These are phyloP conservation scores for Knoxia roxburghii DNA, from an alignment of 257 asterid genomes.

Conservation along the genomic window DNA sequence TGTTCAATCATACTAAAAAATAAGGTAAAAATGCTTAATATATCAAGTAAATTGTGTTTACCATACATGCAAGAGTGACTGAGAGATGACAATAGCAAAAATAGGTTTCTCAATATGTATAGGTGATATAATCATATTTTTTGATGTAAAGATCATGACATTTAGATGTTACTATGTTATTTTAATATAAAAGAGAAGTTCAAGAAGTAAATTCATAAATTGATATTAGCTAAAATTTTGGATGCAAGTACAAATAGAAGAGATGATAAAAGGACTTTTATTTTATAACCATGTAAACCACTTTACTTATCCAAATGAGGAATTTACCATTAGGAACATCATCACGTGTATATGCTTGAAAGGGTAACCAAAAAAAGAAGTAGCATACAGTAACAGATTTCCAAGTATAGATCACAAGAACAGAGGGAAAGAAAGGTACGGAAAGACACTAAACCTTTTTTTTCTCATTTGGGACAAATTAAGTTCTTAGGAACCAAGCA, in stretches of 20 bases:
- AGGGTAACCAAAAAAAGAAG: constrained; percentile 2
- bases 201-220: background rate
- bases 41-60: background rate
- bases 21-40: constrained; percentile 1
- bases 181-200: background rate
- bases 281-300: background rate
- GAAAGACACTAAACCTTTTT: background rate
- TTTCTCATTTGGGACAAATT: background rate
- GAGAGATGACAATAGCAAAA: background rate
- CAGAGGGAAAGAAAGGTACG: background rate
- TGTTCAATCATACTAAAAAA: background rate
- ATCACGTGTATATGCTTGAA: constrained; percentile 5
- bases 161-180: background rate
- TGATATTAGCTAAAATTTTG: background rate
- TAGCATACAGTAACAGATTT: background rate
- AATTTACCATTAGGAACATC: constrained; percentile 51
- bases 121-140: background rate
- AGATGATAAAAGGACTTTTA: too few relatives aligned
- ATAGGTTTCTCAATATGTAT: background rate
- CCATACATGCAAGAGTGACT: background rate
- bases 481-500: too few relatives aligned
- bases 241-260: background rate
- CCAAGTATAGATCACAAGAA: background rate
- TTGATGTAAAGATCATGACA: background rate
- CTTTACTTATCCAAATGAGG: constrained; percentile 8